Conservation (phyloP, 176 grass and related monocot species). For the Thinopyrum elongatum region DNA sequence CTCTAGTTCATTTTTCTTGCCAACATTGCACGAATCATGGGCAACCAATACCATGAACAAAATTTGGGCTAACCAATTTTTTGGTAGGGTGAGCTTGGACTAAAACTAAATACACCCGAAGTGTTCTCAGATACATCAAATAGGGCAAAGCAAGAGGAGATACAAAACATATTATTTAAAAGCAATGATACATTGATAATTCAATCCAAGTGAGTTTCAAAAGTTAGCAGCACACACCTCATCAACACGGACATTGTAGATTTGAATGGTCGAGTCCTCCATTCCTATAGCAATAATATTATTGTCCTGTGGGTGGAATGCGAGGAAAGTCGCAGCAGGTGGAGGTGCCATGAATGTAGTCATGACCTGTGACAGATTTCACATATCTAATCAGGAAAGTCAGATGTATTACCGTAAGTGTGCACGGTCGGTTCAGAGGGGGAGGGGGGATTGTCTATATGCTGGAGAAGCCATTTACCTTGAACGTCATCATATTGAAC, state of each 20-base stretch:
- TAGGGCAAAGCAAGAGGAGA: not conserved
- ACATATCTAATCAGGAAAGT: not conserved
- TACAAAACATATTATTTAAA: not conserved
- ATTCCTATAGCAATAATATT: conserved; percentile 99
- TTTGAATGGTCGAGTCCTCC: conserved; percentile 97
- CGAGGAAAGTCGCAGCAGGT: conserved; percentile 89
- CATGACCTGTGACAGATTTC: conserved; percentile 68
- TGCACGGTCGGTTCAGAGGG: not conserved
- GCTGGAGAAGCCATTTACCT: conserved; percentile 45
- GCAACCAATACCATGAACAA: not conserved
- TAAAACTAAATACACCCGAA: not conserved
- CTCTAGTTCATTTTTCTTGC: not conserved
- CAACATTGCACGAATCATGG: not conserved
- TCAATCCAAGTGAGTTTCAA: conserved; percentile 8
- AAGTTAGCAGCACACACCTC: conserved; percentile 49
- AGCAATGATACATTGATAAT: not conserved
- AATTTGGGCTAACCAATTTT: not conserved
- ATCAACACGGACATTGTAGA: conserved; percentile 98
- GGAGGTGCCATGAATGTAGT: conserved; percentile 98
- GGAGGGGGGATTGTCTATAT: not conserved
- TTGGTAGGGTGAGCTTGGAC: not conserved
- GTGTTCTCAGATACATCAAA: not conserved
- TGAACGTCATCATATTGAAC: conserved; percentile 99
- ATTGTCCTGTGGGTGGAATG: conserved; percentile 99
- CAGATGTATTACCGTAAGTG: conserved; percentile 5